Conservation (phyloP, 2,329 filamentous ascomycete species). For the Alternaria novae-zelandiae region DNA sequence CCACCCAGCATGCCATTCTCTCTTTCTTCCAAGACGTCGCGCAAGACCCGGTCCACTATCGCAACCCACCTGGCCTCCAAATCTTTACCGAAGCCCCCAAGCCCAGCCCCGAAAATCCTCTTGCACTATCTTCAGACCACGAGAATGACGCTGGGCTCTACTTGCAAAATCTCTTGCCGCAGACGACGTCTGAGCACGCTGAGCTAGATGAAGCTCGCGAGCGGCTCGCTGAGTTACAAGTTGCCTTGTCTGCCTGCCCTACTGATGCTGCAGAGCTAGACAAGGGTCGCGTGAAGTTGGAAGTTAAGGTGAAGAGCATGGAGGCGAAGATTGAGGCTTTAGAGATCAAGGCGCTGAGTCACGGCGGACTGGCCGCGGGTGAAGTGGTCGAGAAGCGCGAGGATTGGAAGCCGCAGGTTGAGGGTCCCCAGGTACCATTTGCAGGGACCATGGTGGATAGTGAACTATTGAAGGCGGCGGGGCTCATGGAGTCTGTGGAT, state of each 20-base stretch:
- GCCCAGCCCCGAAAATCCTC: conserved; percentile 23
- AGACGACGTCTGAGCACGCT: conserved; percentile 27
- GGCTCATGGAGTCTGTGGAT: conserved; percentile 27
- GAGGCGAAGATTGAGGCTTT: conserved; percentile 23
- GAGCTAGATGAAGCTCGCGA: conserved; percentile 21
- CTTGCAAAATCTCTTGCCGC: conserved; percentile 3
- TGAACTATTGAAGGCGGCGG: conserved; percentile 38
- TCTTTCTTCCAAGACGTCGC: conserved; percentile 67
- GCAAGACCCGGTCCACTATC: conserved; percentile 47
- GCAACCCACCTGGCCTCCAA: conserved; percentile 35
- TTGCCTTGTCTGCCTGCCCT: conserved; percentile 27
- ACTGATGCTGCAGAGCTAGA: conserved; percentile 15
- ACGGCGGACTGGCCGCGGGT: conserved; percentile 20
- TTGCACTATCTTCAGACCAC: conserved; percentile 13
- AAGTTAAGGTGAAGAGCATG: conserved; percentile 24
- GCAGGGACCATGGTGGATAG: conserved; percentile 41
- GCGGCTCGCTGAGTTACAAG: conserved; percentile 21
- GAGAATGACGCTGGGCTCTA: background rate
- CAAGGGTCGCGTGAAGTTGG: conserved; percentile 25
- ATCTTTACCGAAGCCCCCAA: conserved; percentile 12
- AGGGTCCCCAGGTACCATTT: conserved; percentile 33
- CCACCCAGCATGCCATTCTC: conserved; percentile 61
- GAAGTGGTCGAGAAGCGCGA: conserved; percentile 22
- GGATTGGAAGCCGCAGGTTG: conserved; percentile 25
- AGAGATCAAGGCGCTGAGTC: conserved; percentile 20